These are phyloP conservation scores for Termitomyces sp. DNA, from an alignment of 768 basidiomycete genomes.

Conservation along the genomic window DNA sequence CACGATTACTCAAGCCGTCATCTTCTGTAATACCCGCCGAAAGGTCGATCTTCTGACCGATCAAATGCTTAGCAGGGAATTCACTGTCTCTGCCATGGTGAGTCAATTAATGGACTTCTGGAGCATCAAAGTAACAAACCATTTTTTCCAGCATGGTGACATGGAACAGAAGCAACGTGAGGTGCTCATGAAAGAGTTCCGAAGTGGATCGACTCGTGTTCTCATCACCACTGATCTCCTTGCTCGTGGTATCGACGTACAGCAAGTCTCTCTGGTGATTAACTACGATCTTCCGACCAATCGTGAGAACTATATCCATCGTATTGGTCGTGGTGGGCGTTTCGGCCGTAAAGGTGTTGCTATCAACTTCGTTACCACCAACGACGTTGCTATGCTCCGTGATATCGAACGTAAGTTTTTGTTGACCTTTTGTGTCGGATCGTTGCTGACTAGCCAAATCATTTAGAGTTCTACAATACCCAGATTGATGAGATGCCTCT, in stretches of 20 bases:
- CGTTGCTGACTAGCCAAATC: slow-evolving; percentile 12
- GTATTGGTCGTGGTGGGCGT: slow-evolving; percentile 95
- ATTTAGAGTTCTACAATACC: slow-evolving; percentile 83
- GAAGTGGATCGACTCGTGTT: slow-evolving; percentile 95
- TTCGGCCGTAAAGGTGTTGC: slow-evolving; percentile 98
- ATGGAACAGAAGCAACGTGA: slow-evolving; percentile 99
- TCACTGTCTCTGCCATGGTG: slow-evolving; percentile 97
- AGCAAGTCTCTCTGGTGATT: slow-evolving; percentile 94
- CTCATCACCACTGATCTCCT: slow-evolving; percentile 98
- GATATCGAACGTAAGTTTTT: slow-evolving; percentile 86
- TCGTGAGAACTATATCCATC: slow-evolving; percentile 98
- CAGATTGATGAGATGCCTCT: slow-evolving; percentile 99
- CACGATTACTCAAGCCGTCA: slow-evolving; percentile 98
- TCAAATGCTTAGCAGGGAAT: slow-evolving; percentile 94
- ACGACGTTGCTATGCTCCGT: slow-evolving; percentile 87
- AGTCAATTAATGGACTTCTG: slow-evolving; percentile 20
- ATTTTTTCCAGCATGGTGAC: slow-evolving; percentile 77
- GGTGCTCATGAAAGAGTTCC: slow-evolving; percentile 99
- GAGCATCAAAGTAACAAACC: slow-evolving; percentile 4
- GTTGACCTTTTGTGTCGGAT: neutral
- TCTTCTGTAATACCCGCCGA: slow-evolving; percentile 98
- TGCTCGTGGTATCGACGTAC: slow-evolving; percentile 98
- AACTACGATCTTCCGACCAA: slow-evolving; percentile 92
- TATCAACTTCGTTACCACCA: slow-evolving; percentile 96
- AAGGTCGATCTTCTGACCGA: slow-evolving; percentile 99